Conservation (phyloP, 2,329 filamentous ascomycete species). For the Thermothelomyces thermophilus region DNA sequence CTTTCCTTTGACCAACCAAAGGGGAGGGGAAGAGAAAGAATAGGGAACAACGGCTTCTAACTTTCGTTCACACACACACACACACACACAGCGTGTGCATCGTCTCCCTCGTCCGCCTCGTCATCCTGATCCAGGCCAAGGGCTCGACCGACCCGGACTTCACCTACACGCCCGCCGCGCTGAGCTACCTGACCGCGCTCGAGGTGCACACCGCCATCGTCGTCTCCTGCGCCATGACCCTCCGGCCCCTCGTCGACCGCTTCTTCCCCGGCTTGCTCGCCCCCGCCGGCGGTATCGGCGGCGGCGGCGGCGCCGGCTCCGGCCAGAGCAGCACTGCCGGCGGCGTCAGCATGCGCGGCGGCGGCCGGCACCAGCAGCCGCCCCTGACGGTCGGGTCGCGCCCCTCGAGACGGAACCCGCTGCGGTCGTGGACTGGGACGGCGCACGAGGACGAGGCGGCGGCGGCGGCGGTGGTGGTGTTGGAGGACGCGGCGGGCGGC, state of each 20-base stretch:
- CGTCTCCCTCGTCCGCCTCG: conserved; percentile 30
- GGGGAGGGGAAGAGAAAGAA: background rate
- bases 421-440: background rate
- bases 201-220: conserved; percentile 32
- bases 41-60: background rate
- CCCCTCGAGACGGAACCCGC: conserved; percentile 2
- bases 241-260: conserved; percentile 33
- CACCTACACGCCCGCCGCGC: conserved; percentile 24
- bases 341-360: no score
- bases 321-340: background rate
- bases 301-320: background rate
- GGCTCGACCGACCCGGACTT: conserved; percentile 20
- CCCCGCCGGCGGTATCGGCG: no score
- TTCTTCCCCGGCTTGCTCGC: conserved; percentile 19
- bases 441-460: background rate
- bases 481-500: background rate
- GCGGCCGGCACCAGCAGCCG: background rate
- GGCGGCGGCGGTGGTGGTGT: background rate
- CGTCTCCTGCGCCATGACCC: conserved; percentile 31
- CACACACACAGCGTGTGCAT: conserved; percentile 31
- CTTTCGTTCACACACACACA: background rate
- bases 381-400: conserved; percentile 20
- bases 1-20: no score
- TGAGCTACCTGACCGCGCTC: conserved; percentile 30
- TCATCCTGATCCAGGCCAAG: conserved; percentile 20